These are phyloP conservation scores for Venturia aucupariae DNA, from an alignment of 2,329 filamentous ascomycete species.

Conservation along the genomic window DNA sequence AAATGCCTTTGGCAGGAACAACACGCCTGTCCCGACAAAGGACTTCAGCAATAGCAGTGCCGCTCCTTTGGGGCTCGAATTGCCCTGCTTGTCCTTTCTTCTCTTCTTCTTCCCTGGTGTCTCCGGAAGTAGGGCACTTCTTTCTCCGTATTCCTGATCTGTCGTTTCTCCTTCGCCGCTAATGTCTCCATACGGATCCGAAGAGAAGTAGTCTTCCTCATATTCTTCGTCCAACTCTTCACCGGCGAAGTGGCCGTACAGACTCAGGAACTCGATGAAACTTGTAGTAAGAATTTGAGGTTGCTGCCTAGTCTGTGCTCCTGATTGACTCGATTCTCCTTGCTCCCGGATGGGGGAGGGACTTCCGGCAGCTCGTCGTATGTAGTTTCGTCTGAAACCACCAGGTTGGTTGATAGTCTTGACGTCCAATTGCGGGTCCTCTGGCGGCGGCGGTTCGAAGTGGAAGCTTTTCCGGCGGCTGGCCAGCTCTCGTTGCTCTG, in stretches of 20 bases:
- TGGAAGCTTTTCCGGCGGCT: slow-evolving; percentile 82
- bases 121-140: slow-evolving; percentile 60
- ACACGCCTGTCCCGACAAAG: slow-evolving; percentile 90
- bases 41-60: slow-evolving; percentile 86
- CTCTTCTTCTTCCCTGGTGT: slow-evolving; percentile 59
- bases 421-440: slow-evolving; percentile 75
- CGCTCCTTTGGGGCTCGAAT: slow-evolving; percentile 70
- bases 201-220: slow-evolving; percentile 82
- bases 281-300: slow-evolving; percentile 74
- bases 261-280: slow-evolving; percentile 88
- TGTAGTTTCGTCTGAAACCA: slow-evolving; percentile 83
- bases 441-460: slow-evolving; percentile 55
- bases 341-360: slow-evolving; percentile 38
- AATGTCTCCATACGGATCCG: slow-evolving; percentile 54
- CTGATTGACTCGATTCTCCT: slow-evolving; percentile 18
- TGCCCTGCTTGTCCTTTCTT: slow-evolving; percentile 62
- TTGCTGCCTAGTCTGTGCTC: slow-evolving; percentile 23
- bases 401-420: slow-evolving; percentile 86
- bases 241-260: slow-evolving; percentile 96
- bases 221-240: slow-evolving; percentile 89
- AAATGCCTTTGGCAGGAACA: slow-evolving; percentile 88
- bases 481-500: slow-evolving; percentile 33
- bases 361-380: slow-evolving; percentile 65
- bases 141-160: slow-evolving; percentile 68
- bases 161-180: slow-evolving; percentile 39